Base-by-base conservation (phyloP, 495 filamentous ascomycete genomes). In the Neurospora sp. region DNA sequence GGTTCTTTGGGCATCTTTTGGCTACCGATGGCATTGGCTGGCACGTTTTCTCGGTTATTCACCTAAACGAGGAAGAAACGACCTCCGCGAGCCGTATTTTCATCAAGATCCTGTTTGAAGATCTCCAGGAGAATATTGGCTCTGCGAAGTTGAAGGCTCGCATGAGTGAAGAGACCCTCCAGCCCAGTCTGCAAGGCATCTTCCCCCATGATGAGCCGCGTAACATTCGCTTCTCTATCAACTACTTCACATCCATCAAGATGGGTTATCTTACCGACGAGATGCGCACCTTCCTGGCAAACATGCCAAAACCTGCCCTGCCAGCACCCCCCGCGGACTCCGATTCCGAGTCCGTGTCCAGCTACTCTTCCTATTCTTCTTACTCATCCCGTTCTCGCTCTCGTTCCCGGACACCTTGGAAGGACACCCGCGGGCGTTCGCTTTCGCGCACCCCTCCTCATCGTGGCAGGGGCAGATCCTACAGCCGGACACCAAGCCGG, bases 241-340 rank as follows among this genome's bases (percentile, higher is more conserved):
- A 99, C 81, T 99, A 97, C 84, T 98, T 98, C 82, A 99, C 96
- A 9, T 93, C 92, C 76, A 95, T 99, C 80, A 93, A 94, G 73
- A 94, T 99, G 91, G 96, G 96, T 81, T 89, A 87, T 39, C 83
- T 99, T 75, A 99, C 96, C 15, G 96, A 98, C 76, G 92, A 94
- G 76, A 97, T 98, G 95, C 90, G 96, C 77, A 93, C 94, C 76
- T 90, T 89, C 79, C 84, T 98, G 71, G 92, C 94, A 79, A 97
- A 94, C 78, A 88, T 92, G 77, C 92, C 95, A 31, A 92, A 93
- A 77, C 92, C 94, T 48, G 84, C 90, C 4, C 81, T 90, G 24
- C 91, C 92, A 11, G 89, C 92, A 0, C 84, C 94, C 8, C 88
- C 90, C 24, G 81, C 86, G 3, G 86, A 85, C 43, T 88, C 89